Conservation (phyloP, 106 monocot species). For the Hemerocallis citrina region DNA sequence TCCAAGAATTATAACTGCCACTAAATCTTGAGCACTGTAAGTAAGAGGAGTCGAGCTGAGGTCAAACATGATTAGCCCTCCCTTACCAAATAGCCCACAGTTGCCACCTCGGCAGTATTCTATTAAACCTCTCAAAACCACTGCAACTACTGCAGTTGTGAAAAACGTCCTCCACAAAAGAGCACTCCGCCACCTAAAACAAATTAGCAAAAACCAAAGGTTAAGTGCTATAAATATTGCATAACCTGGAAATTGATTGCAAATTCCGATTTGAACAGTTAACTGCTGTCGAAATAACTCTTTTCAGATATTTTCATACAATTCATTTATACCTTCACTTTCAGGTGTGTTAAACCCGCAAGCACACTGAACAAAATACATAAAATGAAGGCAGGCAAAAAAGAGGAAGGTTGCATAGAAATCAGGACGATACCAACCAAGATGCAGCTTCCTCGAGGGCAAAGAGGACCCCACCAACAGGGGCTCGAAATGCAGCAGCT, state of each 20-base stretch:
- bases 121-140: constrained; percentile 71
- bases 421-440: too few species aligned
- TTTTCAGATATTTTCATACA: not conserved
- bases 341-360: not conserved
- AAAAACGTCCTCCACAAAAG: constrained; percentile 97
- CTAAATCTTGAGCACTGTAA: constrained; percentile 54
- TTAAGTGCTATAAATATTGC: not conserved
- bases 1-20: constrained; percentile 69
- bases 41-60: constrained; percentile 45
- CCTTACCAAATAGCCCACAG: constrained; percentile 90
- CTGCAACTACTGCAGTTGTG: constrained; percentile 89
- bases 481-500: constrained; percentile 92
- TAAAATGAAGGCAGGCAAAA: not conserved
- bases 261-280: not conserved
- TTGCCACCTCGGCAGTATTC: constrained; percentile 69
- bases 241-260: not conserved
- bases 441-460: constrained; percentile 97
- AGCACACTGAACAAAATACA: not conserved
- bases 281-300: not conserved
- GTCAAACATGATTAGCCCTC: constrained; percentile 96
- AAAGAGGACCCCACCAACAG: constrained; percentile 97
- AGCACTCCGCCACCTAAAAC: constrained; percentile 93
- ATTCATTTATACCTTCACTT: not conserved
- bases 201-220: not conserved
- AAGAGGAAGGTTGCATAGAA: not conserved